Evolutionary conservation across 495 filamentous ascomycete species (phyloP), one percentile per base, ranked within the genome.

Genomic region (Oidiodendron maius): DNA sequence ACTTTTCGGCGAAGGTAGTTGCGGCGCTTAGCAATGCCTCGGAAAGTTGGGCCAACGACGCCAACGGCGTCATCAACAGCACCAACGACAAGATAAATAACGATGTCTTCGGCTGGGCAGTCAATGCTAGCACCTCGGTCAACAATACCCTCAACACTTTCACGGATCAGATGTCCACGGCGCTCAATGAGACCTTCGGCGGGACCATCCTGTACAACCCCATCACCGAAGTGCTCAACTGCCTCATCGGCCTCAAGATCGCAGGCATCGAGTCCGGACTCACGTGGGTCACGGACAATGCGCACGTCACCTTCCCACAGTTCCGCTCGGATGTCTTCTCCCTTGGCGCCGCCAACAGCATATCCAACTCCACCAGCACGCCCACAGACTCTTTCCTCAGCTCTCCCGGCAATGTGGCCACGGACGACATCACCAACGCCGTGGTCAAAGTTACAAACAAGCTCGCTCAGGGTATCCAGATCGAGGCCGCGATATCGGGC

Each of bases 71-170:
- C 26, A 84, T 96, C 59, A 64, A 62, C 20, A 66, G 69, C 35
- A 78, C 84, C 20, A 86, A 87, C 65, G 63, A 63, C 18, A 77
- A 87, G 18, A 77, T 98, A 61, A 98, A 97, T 67, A 49, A 79
- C 20, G 80, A 96, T 39, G 64, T 98, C 36, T 81, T 96, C 50
- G 86, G 89, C 50, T 95, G 91, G 86, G 88, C 95, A 23, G 85
- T 81, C 36, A 89, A 81, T 28, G 85, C 81, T 10, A 96, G 91
- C 0, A 67, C 64, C 3, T 85, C 87, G 0, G 70, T 96, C 40
- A 97, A 97, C 62, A 61, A 83, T 50, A 97, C 93, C 0, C 78
- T 98, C 20, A 91, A 88, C 53, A 71, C 74, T 12, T 89, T 96
- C 62, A 78, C 90, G 46, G 71, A 85, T 24, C 74, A 84, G 46